Conservation (phyloP, 148 eudicot genomes). For the Cornus florida region DNA sequence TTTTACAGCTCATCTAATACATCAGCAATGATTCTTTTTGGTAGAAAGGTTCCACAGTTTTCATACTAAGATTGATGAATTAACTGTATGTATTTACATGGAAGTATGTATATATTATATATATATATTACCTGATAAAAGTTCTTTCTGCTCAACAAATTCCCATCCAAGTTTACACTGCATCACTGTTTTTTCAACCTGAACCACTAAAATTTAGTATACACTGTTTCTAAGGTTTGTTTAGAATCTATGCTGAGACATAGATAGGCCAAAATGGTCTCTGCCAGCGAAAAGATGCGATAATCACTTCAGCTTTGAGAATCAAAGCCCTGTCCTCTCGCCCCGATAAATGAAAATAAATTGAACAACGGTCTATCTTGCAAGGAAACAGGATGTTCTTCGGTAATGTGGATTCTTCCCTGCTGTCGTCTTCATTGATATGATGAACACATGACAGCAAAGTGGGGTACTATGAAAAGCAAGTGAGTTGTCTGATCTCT, state of each 20-base stretch:
- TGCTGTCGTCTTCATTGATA: conserved; percentile 13
- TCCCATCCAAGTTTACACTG: neutral
- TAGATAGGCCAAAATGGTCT: neutral
- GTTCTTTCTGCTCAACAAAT: neutral
- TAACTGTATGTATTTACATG: neutral
- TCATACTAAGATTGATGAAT: neutral
- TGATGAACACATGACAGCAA: conserved; percentile 15
- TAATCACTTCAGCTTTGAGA: conserved; percentile 7
- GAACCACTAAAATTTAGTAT: neutral
- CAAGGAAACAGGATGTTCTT: conserved; percentile 16
- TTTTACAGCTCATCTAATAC: neutral
- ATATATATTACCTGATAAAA: neutral
- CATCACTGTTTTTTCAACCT: neutral
- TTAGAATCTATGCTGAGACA: conserved; percentile 14
- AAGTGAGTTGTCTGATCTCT: conserved; percentile 27
- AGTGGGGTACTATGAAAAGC: conserved; percentile 36
- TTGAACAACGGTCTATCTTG: conserved; percentile 2
- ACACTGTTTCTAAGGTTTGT: conserved; percentile 3
- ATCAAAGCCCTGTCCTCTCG: neutral
- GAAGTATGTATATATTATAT: neutral
- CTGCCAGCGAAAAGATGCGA: neutral
- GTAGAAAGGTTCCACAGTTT: neutral
- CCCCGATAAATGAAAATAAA: neutral
- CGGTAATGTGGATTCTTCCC: conserved; percentile 16
- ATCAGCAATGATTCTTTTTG: neutral